Conservation (phyloP, 176 grass and related monocot genomes). For the Tillandsia fasciculata region DNA sequence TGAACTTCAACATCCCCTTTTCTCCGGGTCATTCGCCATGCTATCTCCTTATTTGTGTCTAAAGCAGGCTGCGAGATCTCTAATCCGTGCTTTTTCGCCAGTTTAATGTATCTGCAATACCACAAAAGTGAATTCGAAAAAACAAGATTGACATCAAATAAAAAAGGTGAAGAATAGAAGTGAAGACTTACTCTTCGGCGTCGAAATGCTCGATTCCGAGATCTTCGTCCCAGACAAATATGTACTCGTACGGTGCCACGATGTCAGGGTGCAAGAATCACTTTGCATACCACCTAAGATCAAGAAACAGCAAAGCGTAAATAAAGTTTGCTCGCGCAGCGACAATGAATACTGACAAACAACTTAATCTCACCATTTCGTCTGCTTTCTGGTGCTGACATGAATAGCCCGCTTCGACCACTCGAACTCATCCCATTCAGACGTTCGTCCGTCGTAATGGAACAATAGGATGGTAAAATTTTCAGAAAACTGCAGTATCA, state of each 20-base stretch:
- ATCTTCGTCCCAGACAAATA: slow-evolving; percentile 34
- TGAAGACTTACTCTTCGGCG: slow-evolving; percentile 33
- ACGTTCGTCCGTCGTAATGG: slow-evolving; percentile 27
- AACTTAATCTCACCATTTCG: not conserved
- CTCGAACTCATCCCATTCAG: slow-evolving; percentile 31
- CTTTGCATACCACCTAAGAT: slow-evolving; percentile 43
- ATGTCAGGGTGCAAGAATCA: slow-evolving; percentile 50
- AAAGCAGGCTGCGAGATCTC: slow-evolving; percentile 45
- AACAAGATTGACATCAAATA: not conserved
- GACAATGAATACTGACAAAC: not conserved
- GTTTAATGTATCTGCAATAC: slow-evolving; percentile 29
- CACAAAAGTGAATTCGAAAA: not conserved
- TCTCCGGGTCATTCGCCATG: slow-evolving; percentile 29
- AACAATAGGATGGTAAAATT: slow-evolving; percentile 29
- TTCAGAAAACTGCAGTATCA: not conserved
- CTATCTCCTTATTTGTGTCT: slow-evolving; percentile 20
- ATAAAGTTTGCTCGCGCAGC: not conserved
- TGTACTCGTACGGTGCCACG: slow-evolving; percentile 38
- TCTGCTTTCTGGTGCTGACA: slow-evolving; percentile 27
- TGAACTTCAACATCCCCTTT: slow-evolving; percentile 30
- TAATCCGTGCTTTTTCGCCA: slow-evolving; percentile 39
- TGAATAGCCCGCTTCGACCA: slow-evolving; percentile 33
- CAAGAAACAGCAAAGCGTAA: not conserved
- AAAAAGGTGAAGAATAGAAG: not conserved
- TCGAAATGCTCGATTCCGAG: not conserved